Evolutionary conservation across 2,329 filamentous ascomycete species (phyloP).

Genomic region (Elsinoe necatrix): DNA sequence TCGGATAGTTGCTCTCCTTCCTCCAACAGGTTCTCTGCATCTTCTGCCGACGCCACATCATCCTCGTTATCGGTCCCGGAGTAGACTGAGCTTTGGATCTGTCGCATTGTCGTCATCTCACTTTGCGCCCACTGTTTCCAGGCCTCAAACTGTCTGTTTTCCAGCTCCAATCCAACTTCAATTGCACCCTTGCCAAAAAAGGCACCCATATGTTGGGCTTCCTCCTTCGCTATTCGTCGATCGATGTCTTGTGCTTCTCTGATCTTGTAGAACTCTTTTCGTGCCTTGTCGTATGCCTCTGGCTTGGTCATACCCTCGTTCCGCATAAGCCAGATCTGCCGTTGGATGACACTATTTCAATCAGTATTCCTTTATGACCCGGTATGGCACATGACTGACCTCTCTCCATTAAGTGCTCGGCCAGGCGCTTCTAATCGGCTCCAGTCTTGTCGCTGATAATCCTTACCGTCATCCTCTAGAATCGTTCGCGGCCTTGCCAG

Average conservation of each 20-base stretch:
- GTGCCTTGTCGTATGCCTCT: constrained; percentile 74
- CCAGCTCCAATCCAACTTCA: constrained; percentile 72
- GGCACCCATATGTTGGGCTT: constrained; percentile 75
- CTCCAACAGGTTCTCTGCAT: constrained; percentile 27
- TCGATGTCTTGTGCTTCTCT: constrained; percentile 77
- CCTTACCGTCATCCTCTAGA: constrained; percentile 76
- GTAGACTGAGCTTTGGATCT: constrained; percentile 39
- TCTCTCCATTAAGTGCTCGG: constrained; percentile 73
- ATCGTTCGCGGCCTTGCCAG: constrained; percentile 78
- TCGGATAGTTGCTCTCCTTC: constrained; percentile 32
- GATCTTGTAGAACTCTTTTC: constrained; percentile 81
- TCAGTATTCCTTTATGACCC: not conserved
- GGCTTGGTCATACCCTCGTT: constrained; percentile 32
- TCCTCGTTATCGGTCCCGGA: constrained; percentile 31
- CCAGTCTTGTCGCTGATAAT: constrained; percentile 71
- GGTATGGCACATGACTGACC: constrained; percentile 42
- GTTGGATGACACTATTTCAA: constrained; percentile 69
- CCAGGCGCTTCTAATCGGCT: constrained; percentile 63
- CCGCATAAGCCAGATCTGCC: constrained; percentile 78
- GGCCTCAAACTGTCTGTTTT: constrained; percentile 67
- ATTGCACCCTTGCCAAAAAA: constrained; percentile 73
- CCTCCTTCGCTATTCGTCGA: constrained; percentile 73
- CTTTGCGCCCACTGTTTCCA: constrained; percentile 75
- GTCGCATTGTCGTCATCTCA: constrained; percentile 43
- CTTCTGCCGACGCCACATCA: constrained; percentile 21